A percentile compares a stretch with the other conserved stretches of the same genome.
These are phyloP conservation scores for Quercus wislizeni DNA, from an alignment of 306 rosid genomes.

Conservation along the genomic window DNA sequence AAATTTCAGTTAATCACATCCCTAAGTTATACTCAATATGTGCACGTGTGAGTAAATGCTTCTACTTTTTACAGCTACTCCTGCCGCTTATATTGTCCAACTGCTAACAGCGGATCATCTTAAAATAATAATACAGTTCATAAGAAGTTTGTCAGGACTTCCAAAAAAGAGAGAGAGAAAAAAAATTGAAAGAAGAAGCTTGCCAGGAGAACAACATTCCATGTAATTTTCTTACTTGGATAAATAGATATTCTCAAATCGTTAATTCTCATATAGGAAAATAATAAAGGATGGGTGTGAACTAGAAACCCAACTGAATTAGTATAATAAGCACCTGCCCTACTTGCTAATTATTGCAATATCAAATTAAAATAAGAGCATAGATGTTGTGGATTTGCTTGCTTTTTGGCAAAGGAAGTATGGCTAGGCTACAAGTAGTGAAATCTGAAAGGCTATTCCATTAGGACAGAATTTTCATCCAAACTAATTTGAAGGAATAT, in stretches of 20 bases:
- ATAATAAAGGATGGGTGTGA: not conserved
- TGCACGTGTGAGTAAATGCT: not conserved
- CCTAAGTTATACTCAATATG: not conserved
- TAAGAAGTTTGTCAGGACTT: not conserved
- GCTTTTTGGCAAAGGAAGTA: too few species aligned
- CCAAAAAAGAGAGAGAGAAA: too few species aligned
- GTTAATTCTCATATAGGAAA: not conserved
- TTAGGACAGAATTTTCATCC: too few species aligned
- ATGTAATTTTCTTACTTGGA: not conserved
- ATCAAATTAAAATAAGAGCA: not conserved
- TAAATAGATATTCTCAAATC: not conserved
- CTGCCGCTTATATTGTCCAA: not conserved
- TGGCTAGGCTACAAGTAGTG: too few species aligned
- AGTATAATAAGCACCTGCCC: not conserved
- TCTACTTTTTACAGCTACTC: not conserved
- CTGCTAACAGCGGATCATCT: not conserved
- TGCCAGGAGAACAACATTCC: not conserved
- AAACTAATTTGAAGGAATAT: too few species aligned
- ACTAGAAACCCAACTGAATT: not conserved
- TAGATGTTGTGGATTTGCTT: not conserved
- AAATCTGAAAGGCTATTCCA: too few species aligned
- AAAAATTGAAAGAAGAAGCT: not conserved
- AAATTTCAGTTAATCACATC: not conserved
- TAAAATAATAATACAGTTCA: not conserved
- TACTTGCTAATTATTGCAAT: not conserved